A percentile compares a stretch with the other conserved stretches of the same genome.
Conservation (phyloP, 768 basidiomycete species). For the Tephrocybe sp. region DNA sequence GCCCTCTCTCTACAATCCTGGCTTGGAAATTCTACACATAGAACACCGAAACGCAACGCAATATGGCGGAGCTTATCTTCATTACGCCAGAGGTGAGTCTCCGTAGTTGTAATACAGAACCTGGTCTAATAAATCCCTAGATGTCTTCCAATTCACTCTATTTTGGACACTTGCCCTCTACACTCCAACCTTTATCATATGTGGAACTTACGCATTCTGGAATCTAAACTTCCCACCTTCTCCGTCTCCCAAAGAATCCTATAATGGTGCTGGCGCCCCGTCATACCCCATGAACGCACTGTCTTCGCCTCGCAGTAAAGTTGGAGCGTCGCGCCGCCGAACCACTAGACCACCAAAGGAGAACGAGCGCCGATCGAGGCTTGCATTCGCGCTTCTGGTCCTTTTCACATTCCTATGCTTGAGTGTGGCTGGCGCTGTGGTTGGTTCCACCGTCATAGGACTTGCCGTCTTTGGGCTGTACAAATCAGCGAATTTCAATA, state of each 20-base stretch:
- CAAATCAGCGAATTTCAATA: slow-evolving; percentile 43
- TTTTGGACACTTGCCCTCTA: slow-evolving; percentile 55
- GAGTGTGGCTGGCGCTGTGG: slow-evolving; percentile 44
- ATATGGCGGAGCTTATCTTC: slow-evolving; percentile 42
- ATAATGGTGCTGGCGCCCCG: slow-evolving; percentile 1
- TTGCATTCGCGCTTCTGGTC: slow-evolving; percentile 47
- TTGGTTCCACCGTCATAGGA: slow-evolving; percentile 47
- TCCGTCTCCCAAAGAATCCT: slow-evolving; percentile 8
- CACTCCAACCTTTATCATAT: slow-evolving; percentile 47
- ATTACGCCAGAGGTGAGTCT: slow-evolving; percentile 35
- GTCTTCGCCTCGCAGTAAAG: slow-evolving; percentile 11
- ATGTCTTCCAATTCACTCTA: slow-evolving; percentile 53
- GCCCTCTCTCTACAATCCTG: slow-evolving; percentile 53
- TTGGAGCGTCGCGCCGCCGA: background rate
- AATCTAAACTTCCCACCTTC: slow-evolving; percentile 50
- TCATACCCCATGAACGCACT: slow-evolving; percentile 16
- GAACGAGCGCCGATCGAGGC: slow-evolving; percentile 44
- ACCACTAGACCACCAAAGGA: slow-evolving; percentile 20
- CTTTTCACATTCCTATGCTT: slow-evolving; percentile 40
- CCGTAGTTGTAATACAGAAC: background rate
- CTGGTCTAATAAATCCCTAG: slow-evolving; percentile 23
- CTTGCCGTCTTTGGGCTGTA: slow-evolving; percentile 46
- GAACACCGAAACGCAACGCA: slow-evolving; percentile 38
- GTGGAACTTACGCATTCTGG: slow-evolving; percentile 50
- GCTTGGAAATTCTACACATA: slow-evolving; percentile 48